A percentile compares a stretch with the other conserved stretches of the same genome.
Conservation (phyloP, 208 protist genomes). For the Angomonas deanei region DNA sequence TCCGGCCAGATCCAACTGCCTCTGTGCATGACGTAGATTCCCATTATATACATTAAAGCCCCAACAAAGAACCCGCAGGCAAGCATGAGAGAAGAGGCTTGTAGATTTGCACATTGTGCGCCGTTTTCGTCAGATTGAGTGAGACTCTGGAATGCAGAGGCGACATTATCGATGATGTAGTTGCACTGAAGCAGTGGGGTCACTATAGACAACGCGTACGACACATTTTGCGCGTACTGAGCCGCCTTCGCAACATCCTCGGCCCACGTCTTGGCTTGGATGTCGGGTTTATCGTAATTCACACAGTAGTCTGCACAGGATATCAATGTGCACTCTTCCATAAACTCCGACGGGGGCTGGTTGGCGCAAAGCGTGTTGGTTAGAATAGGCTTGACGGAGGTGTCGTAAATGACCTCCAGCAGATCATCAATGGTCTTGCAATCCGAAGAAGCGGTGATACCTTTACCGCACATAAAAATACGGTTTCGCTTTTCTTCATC, state of each 20-base stretch:
- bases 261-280: constrained; percentile 20
- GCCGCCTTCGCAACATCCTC: constrained; percentile 20
- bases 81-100: constrained; percentile 40
- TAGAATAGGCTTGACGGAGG: constrained; percentile 37
- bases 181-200: constrained; percentile 63
- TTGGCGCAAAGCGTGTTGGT: constrained; percentile 47
- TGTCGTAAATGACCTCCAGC: constrained; percentile 20
- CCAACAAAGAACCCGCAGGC: constrained; percentile 70
- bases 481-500: constrained; percentile 3
- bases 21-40: constrained; percentile 65
- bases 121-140: constrained; percentile 5
- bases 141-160: constrained; percentile 31
- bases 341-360: constrained; percentile 23
- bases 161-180: constrained; percentile 67
- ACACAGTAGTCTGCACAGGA: constrained; percentile 38
- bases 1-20: constrained; percentile 48
- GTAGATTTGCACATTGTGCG: constrained; percentile 38
- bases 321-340: constrained; percentile 44
- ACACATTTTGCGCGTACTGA: constrained; percentile 38
- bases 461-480: constrained; percentile 47
- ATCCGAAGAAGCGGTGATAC: constrained; percentile 7
- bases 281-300: constrained; percentile 16
- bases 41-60: constrained; percentile 60
- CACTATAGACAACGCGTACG: constrained; percentile 54
- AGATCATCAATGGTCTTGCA: constrained; percentile 43